Evolutionary conservation across 2,329 filamentous ascomycete species (phyloP).

Genomic region (Cryphonectria nitschkei): DNA sequence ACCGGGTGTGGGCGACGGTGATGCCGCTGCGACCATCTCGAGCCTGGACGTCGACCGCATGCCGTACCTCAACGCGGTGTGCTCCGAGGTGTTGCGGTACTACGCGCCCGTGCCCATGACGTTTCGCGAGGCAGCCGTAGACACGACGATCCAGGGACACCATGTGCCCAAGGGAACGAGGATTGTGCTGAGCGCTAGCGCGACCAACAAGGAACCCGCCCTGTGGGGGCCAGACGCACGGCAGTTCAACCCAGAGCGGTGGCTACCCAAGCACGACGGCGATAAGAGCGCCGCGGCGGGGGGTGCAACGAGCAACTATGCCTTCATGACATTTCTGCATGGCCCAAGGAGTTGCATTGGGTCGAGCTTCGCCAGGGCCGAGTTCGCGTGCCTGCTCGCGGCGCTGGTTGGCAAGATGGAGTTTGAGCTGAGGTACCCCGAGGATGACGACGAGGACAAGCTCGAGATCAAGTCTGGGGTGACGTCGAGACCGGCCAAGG

Average conservation of each 20-base stretch:
- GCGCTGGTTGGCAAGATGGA: conserved; percentile 76
- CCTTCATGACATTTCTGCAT: conserved; percentile 81
- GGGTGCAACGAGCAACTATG: conserved; percentile 75
- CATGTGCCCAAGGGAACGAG: conserved; percentile 71
- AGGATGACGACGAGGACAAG: conserved; percentile 68
- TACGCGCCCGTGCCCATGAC: conserved; percentile 74
- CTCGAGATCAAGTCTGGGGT: conserved; percentile 70
- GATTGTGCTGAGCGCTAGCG: conserved; percentile 66
- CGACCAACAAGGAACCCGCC: conserved; percentile 68
- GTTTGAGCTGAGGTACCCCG: conserved; percentile 59
- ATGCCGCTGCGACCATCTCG: conserved; percentile 46
- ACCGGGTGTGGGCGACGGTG: conserved; percentile 49
- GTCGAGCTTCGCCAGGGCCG: conserved; percentile 75
- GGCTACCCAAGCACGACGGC: conserved; percentile 55
- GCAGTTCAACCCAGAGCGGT: conserved; percentile 79
- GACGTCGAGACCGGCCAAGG: conserved; percentile 73
- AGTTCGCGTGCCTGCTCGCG: conserved; percentile 84
- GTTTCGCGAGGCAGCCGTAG: conserved; percentile 63
- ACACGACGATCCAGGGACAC: conserved; percentile 68
- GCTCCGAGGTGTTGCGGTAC: conserved; percentile 76
- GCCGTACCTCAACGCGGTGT: conserved; percentile 79
- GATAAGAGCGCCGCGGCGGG: conserved; percentile 61
- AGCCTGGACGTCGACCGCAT: conserved; percentile 69
- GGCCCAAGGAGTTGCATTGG: conserved; percentile 88
- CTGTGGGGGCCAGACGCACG: conserved; percentile 79